Evolutionary conservation across 208 protist species (phyloP), one percentile per base, ranked within the genome.

Genomic region (Leptomonas seymouri): DNA sequence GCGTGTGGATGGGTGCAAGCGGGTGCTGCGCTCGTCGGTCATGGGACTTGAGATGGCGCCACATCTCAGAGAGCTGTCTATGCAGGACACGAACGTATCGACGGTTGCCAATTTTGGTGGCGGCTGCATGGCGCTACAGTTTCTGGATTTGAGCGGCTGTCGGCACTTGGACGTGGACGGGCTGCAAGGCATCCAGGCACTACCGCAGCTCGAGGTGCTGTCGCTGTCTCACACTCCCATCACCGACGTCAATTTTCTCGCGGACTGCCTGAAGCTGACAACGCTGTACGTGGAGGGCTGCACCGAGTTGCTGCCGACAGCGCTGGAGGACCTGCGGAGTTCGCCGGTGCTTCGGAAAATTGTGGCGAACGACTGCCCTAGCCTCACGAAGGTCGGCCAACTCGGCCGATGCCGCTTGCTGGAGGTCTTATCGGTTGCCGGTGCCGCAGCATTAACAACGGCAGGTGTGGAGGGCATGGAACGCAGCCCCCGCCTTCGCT

Each of bases 121-220:
- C 27, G 80, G 81, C 61, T 72, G 77, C 56, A 56, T 20, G 39
- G 45, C 44, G 16, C 56, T 86, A n/a, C 58, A 60, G 23, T 76
- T 72, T 14, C 77, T 90, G 14, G 85, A 90, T 61, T 72, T 90
- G 23, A 87, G 85, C 59, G 58, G 67, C 14, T 90, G 85, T 63
- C 67, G 59, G n/a, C 74, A 90, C 67, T 61, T 90, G 6, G 81
- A 90, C 64, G 81, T 80, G 49, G 70, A 76, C 27, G 81, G 85
- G 9, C 45, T 90, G 39, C 81, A 90, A 51, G 81, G 85, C 25
- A 58, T 90, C 21, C 78, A 81, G 30, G 75, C 68, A 34, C 77
- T 90, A 53, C 67, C 78, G 31, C 65, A 67, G 45, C 67, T 90
- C 28, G 67, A 82, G 56, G 70, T 90, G 41, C 78, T 90, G 25